phyloP scores from a whole-genome alignment of 169 alveolate genomes.

The Plasmodium blacklocki region DNA sequence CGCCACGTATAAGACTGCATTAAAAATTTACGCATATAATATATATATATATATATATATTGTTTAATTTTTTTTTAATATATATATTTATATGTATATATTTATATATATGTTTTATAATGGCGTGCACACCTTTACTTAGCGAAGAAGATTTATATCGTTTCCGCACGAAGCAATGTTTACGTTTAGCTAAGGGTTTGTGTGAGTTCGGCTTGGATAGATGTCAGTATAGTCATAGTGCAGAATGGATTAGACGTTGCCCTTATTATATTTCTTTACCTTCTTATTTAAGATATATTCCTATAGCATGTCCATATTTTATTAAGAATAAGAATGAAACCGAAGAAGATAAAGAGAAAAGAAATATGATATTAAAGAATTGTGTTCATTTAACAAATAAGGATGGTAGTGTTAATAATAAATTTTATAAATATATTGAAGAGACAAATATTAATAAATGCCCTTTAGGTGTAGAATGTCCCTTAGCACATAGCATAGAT shows the following conservation, averaged over 20 bases:
- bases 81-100: too few species aligned
- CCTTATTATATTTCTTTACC: slow-evolving; percentile 88
- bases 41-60: too few species aligned
- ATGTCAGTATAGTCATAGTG: slow-evolving; percentile 89
- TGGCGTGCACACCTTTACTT: slow-evolving; percentile 85
- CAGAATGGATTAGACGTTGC: slow-evolving; percentile 90
- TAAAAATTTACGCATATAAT: too few species aligned
- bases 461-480: slow-evolving; percentile 89
- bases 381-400: slow-evolving; percentile 34
- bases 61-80: too few species aligned
- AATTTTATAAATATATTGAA: slow-evolving; percentile 68
- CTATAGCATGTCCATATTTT: slow-evolving; percentile 87
- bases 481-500: slow-evolving; percentile 88
- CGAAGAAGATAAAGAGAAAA: slow-evolving; percentile 78
- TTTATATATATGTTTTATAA: neutral
- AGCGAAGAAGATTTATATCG: slow-evolving; percentile 89
- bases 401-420: slow-evolving; percentile 74
- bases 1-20: too few species aligned
- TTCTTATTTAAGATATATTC: slow-evolving; percentile 86
- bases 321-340: slow-evolving; percentile 52
- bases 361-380: slow-evolving; percentile 78
- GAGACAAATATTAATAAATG: slow-evolving; percentile 75
- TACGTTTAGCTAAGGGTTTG: slow-evolving; percentile 83
- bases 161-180: slow-evolving; percentile 88
- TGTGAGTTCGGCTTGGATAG: slow-evolving; percentile 89